phyloP scores from a whole-genome alignment of 768 basidiomycete species.

The Pleurotus salmoneostramineus region DNA sequence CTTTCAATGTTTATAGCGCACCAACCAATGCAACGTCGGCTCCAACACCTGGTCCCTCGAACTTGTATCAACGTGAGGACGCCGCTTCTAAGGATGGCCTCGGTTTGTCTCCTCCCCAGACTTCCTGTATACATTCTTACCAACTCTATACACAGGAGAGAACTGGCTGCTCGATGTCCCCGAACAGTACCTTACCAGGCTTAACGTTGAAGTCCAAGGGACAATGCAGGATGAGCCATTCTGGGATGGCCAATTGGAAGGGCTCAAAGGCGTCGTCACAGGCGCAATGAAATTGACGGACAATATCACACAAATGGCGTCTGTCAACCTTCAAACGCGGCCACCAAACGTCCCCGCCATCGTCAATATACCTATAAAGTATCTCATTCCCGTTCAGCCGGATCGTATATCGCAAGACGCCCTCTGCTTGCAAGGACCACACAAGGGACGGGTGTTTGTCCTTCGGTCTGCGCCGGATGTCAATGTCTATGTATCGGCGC shows the following conservation, averaged over 20 bases:
- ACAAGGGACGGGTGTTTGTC: neutral
- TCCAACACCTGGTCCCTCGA: conserved; percentile 33
- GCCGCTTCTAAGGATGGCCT: conserved; percentile 3
- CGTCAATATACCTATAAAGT: conserved; percentile 3
- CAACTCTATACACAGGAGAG: conserved; percentile 8
- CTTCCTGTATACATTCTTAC: conserved; percentile 16
- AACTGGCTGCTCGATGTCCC: conserved; percentile 4
- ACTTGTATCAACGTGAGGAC: neutral
- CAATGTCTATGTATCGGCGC: neutral
- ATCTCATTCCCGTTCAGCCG: neutral
- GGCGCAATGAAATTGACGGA: neutral
- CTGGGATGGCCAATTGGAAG: conserved; percentile 1
- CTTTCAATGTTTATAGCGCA: conserved; percentile 19
- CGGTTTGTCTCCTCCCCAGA: conserved; percentile 8
- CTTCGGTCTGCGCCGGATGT: neutral
- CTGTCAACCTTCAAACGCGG: neutral
- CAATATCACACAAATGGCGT: neutral
- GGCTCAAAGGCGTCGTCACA: neutral
- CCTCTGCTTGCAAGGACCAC: neutral
- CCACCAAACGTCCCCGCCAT: neutral
- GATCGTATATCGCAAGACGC: neutral
- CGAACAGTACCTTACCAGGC: neutral
- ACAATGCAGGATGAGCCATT: neutral
- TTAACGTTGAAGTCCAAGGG: conserved; percentile 1
- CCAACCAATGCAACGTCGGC: conserved; percentile 25